phyloP scores from a whole-genome alignment of 176 grass and related monocot genomes.

The Aegilops tauschii region DNA sequence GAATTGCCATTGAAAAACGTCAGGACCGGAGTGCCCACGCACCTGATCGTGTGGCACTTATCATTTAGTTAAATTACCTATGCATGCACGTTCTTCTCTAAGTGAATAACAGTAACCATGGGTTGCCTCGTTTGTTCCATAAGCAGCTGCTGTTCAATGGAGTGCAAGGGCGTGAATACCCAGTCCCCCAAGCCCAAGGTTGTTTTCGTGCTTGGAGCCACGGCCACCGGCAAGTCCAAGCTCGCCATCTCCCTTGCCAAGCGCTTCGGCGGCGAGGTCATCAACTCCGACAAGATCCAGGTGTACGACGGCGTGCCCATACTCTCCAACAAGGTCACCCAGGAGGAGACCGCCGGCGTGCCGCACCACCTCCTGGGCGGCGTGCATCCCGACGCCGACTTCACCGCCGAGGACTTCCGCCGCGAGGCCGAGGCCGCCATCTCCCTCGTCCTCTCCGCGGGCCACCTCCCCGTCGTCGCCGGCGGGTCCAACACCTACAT shows the following conservation, averaged over 20 bases:
- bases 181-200: slow-evolving; percentile 40
- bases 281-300: slow-evolving; percentile 41
- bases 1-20: no score
- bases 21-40: no score
- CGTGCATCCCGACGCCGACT: slow-evolving; percentile 30
- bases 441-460: slow-evolving; percentile 2
- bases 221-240: slow-evolving; percentile 69
- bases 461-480: slow-evolving; percentile 51
- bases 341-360: slow-evolving; percentile 15
- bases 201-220: slow-evolving; percentile 65
- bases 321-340: slow-evolving; percentile 23
- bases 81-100: neutral
- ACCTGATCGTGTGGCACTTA: no score
- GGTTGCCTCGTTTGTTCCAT: neutral
- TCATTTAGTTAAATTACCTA: neutral
- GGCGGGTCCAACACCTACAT: slow-evolving; percentile 47
- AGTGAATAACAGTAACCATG: neutral
- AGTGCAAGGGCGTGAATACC: neutral
- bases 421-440: slow-evolving; percentile 22
- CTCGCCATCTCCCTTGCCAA: slow-evolving; percentile 57
- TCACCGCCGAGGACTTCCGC: slow-evolving; percentile 50
- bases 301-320: slow-evolving; percentile 26
- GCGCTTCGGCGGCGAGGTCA: slow-evolving; percentile 41
- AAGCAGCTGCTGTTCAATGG: slow-evolving; percentile 18
- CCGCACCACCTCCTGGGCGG: slow-evolving; percentile 30